Base-by-base conservation (phyloP, 495 filamentous ascomycete genomes). In the Penicillium pulvis region DNA sequence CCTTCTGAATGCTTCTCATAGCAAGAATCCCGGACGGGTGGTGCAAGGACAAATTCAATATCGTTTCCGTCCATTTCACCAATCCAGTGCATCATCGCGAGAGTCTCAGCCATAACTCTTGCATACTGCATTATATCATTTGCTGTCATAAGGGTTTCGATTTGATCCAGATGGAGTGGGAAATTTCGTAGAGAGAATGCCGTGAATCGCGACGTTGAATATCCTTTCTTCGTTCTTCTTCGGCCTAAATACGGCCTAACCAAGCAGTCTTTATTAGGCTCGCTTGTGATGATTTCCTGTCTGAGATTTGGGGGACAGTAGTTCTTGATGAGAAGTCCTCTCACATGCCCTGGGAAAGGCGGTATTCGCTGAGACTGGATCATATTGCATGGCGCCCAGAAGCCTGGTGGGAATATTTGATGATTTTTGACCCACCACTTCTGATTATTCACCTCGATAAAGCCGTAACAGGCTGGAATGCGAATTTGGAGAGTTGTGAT, bases 41-140 rank as follows among this genome's bases (percentile, higher is more conserved):
- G 49, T 11, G 49, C 49, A 23, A 52, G 30, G 19, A 52, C 49
- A 36, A 36, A 52, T 39, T 39, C 49, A 39, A 52, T 52, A 23
- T 52, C 30, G 30, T 52, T 52, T 23, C 16, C 49, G 23, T 52
- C 49, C 12, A 52, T 39, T 52, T 52, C 49, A 10, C 31, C 31
- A 20, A 52, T 19, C 28, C 49, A 52, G 49, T 36, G 49, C 49
- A 52, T 52, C n/a, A 52, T 23, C 19, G 49, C 49, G 19, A 52
- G n/a, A 41, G 49, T 52, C n/a, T 52, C 49, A 6, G 30, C 49
- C 49, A 52, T 52, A 8, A 41, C n/a, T 10, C 14, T 39, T 19
- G 49, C 49, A 24, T 36, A 52, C n/a, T 52, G 30, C 3, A 24
- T 7, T 1, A 52, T 33, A 12, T 52, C 49, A 23, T 10, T 36